Evolutionary conservation across 225 moss, liverwort and hornwort species (phyloP), one percentile per base, ranked within the genome.

Genomic region (Antitrichia curtipendula): DNA sequence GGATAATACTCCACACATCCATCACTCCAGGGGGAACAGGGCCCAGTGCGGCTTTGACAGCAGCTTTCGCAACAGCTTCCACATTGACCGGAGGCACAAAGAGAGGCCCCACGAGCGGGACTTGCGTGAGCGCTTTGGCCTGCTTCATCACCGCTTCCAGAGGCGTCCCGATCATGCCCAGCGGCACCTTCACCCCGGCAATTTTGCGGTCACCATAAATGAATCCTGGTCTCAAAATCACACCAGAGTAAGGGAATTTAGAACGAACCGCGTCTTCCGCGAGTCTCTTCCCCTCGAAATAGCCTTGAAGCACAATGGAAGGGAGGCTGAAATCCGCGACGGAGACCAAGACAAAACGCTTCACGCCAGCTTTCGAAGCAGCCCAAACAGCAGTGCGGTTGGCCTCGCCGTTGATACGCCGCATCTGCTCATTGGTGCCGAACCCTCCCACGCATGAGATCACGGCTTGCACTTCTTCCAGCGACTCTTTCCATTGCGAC

Each of bases 381-480:
- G 94, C 91, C 90, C 89, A 91, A 70, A 92, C 91, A 54, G 92
- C 94, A 17, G 84, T 56, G 74, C 91, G 91, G 47, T 94, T 94
- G 21, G 92, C 92, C 82, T 94, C 94, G 81, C 94, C 94, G 41
- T 94, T 94, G 86, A 91, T 92, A 13, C 94, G 90, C 82, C 86
- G 83, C 94, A 94, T 94, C 63, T 94, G 94, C 32, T 92, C 94
- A 78, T 91, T 94, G 43, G 87, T 94, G 53, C 92, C 94, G 4
- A 94, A 94, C n/a, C 91, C 92, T 65, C 94, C 94, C 4, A 94
- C 92, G 73, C 94, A 94, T 9, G 94, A 94, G 47, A 94, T 82
- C 84, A 98, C 96, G 25, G 96, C 94, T 59, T 94, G 92, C 25
- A 96, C 98, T 68, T 98, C 96, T 24, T 84, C 84, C 86, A 98